Conservation (phyloP, 2,329 filamentous ascomycete genomes). For the Dendryphion nanum region DNA sequence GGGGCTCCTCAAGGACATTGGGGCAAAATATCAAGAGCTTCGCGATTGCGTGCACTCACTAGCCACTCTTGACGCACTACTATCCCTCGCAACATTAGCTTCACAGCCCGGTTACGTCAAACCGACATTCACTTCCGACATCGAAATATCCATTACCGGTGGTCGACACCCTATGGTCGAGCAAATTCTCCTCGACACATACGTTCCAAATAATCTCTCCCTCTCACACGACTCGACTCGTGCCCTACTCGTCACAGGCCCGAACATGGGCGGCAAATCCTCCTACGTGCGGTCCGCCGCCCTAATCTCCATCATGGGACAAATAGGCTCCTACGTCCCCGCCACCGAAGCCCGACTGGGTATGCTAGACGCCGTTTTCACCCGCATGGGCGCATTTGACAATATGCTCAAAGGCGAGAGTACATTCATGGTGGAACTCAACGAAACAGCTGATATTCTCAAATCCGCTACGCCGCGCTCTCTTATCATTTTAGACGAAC, state of each 20-base stretch:
- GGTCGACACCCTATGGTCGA: slow-evolving; percentile 97
- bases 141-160: slow-evolving; percentile 66
- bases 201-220: slow-evolving; percentile 85
- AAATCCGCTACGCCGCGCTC: slow-evolving; percentile 82
- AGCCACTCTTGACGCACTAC: slow-evolving; percentile 82
- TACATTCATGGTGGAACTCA: slow-evolving; percentile 98
- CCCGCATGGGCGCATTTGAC: slow-evolving; percentile 92
- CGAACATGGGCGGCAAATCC: slow-evolving; percentile 99
- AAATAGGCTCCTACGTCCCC: slow-evolving; percentile 92
- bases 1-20: slow-evolving; percentile 69
- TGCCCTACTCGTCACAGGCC: slow-evolving; percentile 87
- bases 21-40: slow-evolving; percentile 81
- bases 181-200: slow-evolving; percentile 77
- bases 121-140: slow-evolving; percentile 65
- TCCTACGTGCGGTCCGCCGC: slow-evolving; percentile 92
- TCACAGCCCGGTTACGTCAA: slow-evolving; percentile 83
- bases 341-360: slow-evolving; percentile 72
- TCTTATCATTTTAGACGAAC: slow-evolving; percentile 89
- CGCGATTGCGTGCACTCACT: slow-evolving; percentile 86
- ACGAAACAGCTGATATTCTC: slow-evolving; percentile 86
- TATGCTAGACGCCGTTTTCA: slow-evolving; percentile 87
- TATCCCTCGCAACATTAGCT: slow-evolving; percentile 82
- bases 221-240: slow-evolving; percentile 59
- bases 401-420: slow-evolving; percentile 93
- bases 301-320: slow-evolving; percentile 88